phyloP scores from a whole-genome alignment of 495 filamentous ascomycete genomes.

The Halenospora varia region DNA sequence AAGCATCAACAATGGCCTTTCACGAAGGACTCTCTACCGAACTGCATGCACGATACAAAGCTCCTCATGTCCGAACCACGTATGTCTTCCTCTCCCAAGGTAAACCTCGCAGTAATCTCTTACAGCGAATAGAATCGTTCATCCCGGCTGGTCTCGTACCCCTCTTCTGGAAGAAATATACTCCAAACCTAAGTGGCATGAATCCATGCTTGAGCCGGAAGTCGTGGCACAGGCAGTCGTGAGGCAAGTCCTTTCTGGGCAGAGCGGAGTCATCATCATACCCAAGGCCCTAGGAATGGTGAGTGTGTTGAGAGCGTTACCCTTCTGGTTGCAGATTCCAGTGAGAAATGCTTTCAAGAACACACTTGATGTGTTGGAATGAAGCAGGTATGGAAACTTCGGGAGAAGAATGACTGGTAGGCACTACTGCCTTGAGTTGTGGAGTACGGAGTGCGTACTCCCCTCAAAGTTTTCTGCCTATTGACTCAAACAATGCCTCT shows the following conservation, averaged over 20 bases:
- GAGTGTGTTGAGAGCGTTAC: conserved; percentile 30
- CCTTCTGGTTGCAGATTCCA: conserved; percentile 37
- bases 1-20: conserved; percentile 62
- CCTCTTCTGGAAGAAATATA: conserved; percentile 12
- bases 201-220: conserved; percentile 52
- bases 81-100: conserved; percentile 58
- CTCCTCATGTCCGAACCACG: conserved; percentile 61
- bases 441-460: too few relatives aligned
- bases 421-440: neutral
- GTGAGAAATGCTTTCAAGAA: conserved; percentile 24
- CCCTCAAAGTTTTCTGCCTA: too few relatives aligned
- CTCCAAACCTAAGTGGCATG: conserved; percentile 34
- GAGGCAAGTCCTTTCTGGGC: conserved; percentile 50
- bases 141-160: conserved; percentile 30
- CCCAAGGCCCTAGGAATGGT: conserved; percentile 35
- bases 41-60: conserved; percentile 53
- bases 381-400: too few relatives aligned
- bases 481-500: too few relatives aligned
- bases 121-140: neutral
- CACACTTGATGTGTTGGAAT: too few relatives aligned
- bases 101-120: conserved; percentile 25
- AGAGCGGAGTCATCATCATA: conserved; percentile 52
- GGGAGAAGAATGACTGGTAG: too few relatives aligned
- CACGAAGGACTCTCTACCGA: conserved; percentile 68
- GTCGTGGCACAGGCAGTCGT: conserved; percentile 60